Evolutionary conservation across 2,329 filamentous ascomycete genomes (phyloP).

Genomic region (Diplocarpon mali): DNA sequence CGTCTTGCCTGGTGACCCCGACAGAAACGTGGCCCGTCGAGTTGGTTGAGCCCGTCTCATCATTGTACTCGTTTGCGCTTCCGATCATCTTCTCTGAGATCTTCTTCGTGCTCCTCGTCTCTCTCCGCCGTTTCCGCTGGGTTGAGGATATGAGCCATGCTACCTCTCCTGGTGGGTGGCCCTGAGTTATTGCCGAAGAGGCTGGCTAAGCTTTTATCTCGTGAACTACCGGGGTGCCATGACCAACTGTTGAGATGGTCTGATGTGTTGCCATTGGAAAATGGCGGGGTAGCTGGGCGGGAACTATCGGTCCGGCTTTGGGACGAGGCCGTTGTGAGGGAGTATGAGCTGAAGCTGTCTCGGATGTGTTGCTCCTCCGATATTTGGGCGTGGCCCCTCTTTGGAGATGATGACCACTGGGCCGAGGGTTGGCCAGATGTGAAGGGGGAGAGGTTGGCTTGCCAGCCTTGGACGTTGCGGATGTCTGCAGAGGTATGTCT

Average conservation of each 20-base stretch:
- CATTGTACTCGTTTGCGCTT: conserved; percentile 51
- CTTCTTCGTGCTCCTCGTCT: conserved; percentile 54
- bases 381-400: conserved; percentile 35
- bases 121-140: conserved; percentile 57
- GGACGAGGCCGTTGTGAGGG: conserved; percentile 31
- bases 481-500: conserved; percentile 96
- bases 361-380: conserved; percentile 48
- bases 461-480: conserved; percentile 68
- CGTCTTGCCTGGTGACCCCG: conserved; percentile 3
- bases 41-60: conserved; percentile 1
- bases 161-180: conserved; percentile 55
- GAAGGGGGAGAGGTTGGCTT: conserved; percentile 52
- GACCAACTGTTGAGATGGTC: conserved; percentile 27
- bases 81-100: conserved; percentile 44
- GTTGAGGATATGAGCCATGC: conserved; percentile 63
- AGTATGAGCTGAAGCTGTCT: conserved; percentile 53
- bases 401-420: conserved; percentile 59
- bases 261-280: conserved; percentile 20
- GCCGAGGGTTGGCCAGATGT: conserved; percentile 49
- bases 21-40: not conserved
- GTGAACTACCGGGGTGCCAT: conserved; percentile 18
- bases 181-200: conserved; percentile 35
- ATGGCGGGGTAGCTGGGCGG: conserved; percentile 26
- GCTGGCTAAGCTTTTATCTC: conserved; percentile 22
- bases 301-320: conserved; percentile 22